Conservation (phyloP, 495 filamentous ascomycete genomes). For the Daldinia loculata region DNA sequence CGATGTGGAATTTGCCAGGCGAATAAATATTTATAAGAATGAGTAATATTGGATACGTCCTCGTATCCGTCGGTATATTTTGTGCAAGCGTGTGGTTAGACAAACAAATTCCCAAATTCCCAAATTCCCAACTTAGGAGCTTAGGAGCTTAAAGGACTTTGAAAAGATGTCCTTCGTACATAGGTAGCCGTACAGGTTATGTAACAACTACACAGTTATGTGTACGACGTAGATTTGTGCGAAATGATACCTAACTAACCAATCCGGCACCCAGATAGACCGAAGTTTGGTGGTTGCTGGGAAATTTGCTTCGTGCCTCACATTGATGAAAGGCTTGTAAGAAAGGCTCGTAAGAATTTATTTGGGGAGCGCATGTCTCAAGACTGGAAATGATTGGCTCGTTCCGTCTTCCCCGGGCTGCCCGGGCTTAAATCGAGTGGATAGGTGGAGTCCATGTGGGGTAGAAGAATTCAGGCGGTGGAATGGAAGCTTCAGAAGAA, state of each 20-base stretch:
- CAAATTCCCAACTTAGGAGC: conserved; percentile 24
- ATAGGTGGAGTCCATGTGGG: conserved; percentile 33
- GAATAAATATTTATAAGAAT: background rate
- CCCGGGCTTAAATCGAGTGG: conserved; percentile 9
- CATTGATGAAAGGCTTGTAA: conserved; percentile 34
- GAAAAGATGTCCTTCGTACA: conserved; percentile 14
- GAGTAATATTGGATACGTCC: background rate
- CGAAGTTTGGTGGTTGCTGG: conserved; percentile 24
- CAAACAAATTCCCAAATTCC: conserved; percentile 14
- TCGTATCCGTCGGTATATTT: conserved; percentile 29
- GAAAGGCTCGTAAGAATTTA: conserved; percentile 23
- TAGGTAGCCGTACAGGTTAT: conserved; percentile 12
- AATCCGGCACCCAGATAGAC: conserved; percentile 24
- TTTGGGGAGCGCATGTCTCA: conserved; percentile 14
- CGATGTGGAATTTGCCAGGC: background rate
- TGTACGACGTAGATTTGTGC: conserved; percentile 12
- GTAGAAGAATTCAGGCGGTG: conserved; percentile 42
- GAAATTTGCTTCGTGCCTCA: conserved; percentile 32
- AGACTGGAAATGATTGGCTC: conserved; percentile 32
- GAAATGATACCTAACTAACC: conserved; percentile 37
- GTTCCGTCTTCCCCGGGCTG: conserved; percentile 36
- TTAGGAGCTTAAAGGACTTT: background rate
- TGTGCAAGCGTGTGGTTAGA: conserved; percentile 27
- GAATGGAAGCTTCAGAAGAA: conserved; percentile 40
- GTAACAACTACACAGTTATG: background rate